Evolutionary conservation across 768 basidiomycete species (phyloP), one percentile per base, ranked within the genome.

Genomic region (Tricholoma terreum): DNA sequence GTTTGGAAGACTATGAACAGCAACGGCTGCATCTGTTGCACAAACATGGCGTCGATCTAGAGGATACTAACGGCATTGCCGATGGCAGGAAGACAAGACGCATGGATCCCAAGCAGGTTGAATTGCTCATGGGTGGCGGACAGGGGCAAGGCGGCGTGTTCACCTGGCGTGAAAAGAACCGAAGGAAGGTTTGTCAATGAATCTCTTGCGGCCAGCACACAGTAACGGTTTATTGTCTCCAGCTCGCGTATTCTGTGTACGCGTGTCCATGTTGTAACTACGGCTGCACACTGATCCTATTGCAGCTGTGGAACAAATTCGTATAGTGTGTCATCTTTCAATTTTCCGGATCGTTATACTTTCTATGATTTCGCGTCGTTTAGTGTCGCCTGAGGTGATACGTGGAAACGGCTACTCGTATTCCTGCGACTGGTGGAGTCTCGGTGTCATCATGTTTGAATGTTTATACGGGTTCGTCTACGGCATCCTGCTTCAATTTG

Each of bases 381-480:
- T 61, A 93, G 92, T 92, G 90, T 92, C 90, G 8, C 92, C 91
- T 42, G 91, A 93, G 71, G 92, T 93, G 46, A 92, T 94, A 67
- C 84, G 90, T 63, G 90, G 90, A 19, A 89, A 92, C 67, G 95
- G 94, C 22, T 98, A 98, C 73, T 85, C 89, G 36, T 95, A 91
- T 73, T 90, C 89, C 34, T 96, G 94, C 69, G 96, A 98, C 69
- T 98, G 94, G 94, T 99, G 96, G 96, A 93, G 90, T 74, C 82
- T 98, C 46, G 95, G 94, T 11, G 90, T 97, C 54, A 98, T 99
- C 70, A 91, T 94, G 86, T 98, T 89, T 67, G 94, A 98, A 72
- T 94, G 92, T 69, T 77, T 97, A 70, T 95, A 94, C 66, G 92
- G 90, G 89, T 92, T 70, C 61, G 85, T 78, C 58, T 48, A 34